Evolutionary conservation across 2,329 filamentous ascomycete species (phyloP), one percentile per base, ranked within the genome.

Genomic region (Sclerotinia trifoliorum): DNA sequence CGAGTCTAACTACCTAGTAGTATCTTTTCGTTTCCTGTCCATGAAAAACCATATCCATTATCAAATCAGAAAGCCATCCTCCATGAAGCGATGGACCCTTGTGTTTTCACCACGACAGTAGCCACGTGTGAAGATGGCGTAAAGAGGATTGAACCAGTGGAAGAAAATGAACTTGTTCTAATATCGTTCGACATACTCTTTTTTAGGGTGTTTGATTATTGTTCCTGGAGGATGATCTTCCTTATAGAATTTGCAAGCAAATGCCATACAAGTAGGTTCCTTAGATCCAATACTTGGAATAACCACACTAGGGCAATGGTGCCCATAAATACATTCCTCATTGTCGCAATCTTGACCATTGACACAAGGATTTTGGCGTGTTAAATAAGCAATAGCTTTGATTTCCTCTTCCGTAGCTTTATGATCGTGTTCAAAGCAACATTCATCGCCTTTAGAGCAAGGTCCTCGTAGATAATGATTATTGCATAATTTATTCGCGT

Each of bases 241-340:
- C 21, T 79, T 76, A 2, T 77, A 75, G 74, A 88, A 88, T 70
- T 84, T 84, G 80, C 86, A 88, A 73, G 80, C 83, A 21, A 83
- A 83, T 70, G 86, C 83, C 21, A 76, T 79, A 76, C 86, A 88
- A 32, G 80, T 73, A 5, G 82, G 83, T 51, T 85, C 81, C 35
- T 74, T 73, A 1, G 66, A 66, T 13, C 61, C 67, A 15, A 49
- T 39, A 29, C 66, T 56, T 48, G 66, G 60, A 26, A 68, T 70
- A n/a, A 71, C 72, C 57, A 74, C 70, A 72, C 70, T 74, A n/a
- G 72, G 74, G 54, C 76, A 77, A 65, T 89, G 83, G 75, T 89
- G 86, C 3, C 86, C 86, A 72, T 89, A 88, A 69, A 88, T 88
- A 74, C 86, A 89, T 70, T 84, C 83, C 1, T 83, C 81, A 5